Evolutionary conservation across 1,284 basidiomycete genomes (phyloP).

Genomic region (Gymnopus androsaceus): DNA sequence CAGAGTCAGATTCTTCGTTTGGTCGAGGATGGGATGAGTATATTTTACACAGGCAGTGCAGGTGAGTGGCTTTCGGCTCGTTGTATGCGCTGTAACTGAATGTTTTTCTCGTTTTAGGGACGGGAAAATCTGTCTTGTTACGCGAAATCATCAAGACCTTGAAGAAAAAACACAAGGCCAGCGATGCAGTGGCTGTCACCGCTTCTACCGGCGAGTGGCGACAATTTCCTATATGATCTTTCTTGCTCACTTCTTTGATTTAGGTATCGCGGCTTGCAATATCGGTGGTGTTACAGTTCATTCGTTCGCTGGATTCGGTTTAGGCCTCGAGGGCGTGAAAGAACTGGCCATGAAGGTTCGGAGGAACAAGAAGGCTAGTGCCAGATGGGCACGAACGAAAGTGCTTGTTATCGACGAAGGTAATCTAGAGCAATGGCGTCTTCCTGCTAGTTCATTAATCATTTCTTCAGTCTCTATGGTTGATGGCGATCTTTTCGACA

Average conservation of each 20-base stretch:
- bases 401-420: conserved; percentile 96
- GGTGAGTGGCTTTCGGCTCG: conserved; percentile 53
- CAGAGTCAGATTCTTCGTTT: conserved; percentile 82
- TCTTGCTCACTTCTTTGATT: conserved; percentile 24
- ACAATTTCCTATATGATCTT: neutral
- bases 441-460: neutral
- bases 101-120: conserved; percentile 53
- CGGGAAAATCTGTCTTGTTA: conserved; percentile 94
- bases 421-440: conserved; percentile 36
- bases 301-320: conserved; percentile 88
- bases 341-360: conserved; percentile 68
- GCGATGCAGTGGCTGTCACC: conserved; percentile 85
- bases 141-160: conserved; percentile 79
- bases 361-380: conserved; percentile 68
- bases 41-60: conserved; percentile 98
- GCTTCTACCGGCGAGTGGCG: conserved; percentile 76
- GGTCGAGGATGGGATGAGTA: conserved; percentile 68
- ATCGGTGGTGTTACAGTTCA: conserved; percentile 93
- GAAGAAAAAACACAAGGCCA: conserved; percentile 50
- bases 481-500: conserved; percentile 91
- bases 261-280: conserved; percentile 92
- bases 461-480: conserved; percentile 89
- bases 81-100: conserved; percentile 6
- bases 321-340: conserved; percentile 73
- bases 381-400: conserved; percentile 74